Conservation (phyloP, 441 rosid species). For the Populus tomentosa region DNA sequence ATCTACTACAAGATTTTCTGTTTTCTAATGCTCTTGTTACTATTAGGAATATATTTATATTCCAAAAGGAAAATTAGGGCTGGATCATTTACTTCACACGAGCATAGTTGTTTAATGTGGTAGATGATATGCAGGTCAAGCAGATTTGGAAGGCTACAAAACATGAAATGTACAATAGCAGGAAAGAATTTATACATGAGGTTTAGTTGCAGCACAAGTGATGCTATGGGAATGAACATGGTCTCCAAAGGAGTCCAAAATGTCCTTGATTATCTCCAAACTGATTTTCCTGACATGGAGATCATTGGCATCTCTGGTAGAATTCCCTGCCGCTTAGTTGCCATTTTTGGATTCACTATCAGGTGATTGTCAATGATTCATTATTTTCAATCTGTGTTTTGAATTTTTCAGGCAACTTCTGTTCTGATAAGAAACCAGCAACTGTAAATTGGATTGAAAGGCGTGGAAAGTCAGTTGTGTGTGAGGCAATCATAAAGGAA, state of each 20-base stretch:
- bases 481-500: conserved; percentile 66
- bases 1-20: neutral
- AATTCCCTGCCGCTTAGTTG: neutral
- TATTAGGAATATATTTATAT: neutral
- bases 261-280: conserved; percentile 63
- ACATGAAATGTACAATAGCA: conserved; percentile 48
- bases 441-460: conserved; percentile 89
- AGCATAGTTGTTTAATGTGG: neutral
- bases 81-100: neutral
- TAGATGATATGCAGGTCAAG: conserved; percentile 50
- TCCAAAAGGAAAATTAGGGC: neutral
- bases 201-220: conserved; percentile 73
- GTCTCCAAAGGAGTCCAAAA: conserved; percentile 86
- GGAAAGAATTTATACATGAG: conserved; percentile 67
- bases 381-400: neutral
- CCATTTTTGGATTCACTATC: neutral
- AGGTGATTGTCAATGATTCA: neutral
- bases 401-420: conserved; percentile 49
- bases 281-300: conserved; percentile 76
- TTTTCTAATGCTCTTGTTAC: neutral
- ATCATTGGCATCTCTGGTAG: conserved; percentile 68
- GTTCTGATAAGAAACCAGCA: conserved; percentile 81
- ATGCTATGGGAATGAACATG: conserved; percentile 96
- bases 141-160: conserved; percentile 62
- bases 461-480: conserved; percentile 74